Evolutionary conservation across 2,329 filamentous ascomycete species (phyloP), one percentile per base, ranked within the genome.

Genomic region (Xylogone sp.): DNA sequence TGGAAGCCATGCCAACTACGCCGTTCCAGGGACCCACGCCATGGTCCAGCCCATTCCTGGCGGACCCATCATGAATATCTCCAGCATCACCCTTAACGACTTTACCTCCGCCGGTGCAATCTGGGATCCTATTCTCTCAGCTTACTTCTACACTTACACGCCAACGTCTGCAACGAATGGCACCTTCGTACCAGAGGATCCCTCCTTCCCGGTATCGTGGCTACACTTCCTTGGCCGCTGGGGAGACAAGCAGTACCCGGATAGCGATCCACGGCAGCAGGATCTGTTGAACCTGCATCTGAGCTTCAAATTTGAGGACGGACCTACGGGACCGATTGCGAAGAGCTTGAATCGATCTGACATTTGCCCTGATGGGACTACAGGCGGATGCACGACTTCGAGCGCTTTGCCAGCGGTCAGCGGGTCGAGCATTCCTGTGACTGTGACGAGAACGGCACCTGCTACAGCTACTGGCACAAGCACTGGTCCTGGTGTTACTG

Each of bases 1-100:
- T 47, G 82, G 82, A 8, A 77, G 77, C 0, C 82, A 86, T 64
- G 82, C 82, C n/a, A 79, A 79, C 59, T 85, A 85, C 60, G 78
- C 81, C 22, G 78, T 74, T 16, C 44, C 65, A 12, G 82, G 81
- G 2, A 70, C 66, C 3, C 82, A 85, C 57, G 81, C 83, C 58
- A 79, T 84, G 60, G 73, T 86, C 43, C 71, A 87, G 3, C 76
- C 76, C 0, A 82, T 84, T 50, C 81, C 82, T 0, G 73, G 77
- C 45, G 50, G 83, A 42, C 78, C 81, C 48, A 67, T 83, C 81
- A 8, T 77, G 24, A 27, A 27, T 10, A 10, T 75, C 1, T 57
- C 59, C 8, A 75, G 72, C 2, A 68, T 78, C 8, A 65, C 81
- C 10, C 71, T 78, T 42, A 81, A 84, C 63, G 74, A 84, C 57